Conservation (phyloP, 192 early-diverging fungal species). For the Coemansia sp. region DNA sequence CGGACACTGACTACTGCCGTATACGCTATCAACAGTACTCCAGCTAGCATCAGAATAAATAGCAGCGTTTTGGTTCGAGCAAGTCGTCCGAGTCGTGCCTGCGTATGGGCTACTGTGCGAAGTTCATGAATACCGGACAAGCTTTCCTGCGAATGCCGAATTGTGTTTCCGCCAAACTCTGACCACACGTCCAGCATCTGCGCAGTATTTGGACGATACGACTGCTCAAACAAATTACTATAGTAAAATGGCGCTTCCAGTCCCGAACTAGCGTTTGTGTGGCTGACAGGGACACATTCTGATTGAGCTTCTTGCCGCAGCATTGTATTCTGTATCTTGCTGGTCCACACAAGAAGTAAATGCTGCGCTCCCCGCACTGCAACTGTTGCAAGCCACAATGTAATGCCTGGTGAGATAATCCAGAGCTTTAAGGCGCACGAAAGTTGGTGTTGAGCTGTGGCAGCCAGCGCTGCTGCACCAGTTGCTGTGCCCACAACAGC, state of each 20-base stretch:
- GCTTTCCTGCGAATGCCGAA: not conserved
- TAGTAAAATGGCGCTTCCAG: slow-evolving; percentile 3
- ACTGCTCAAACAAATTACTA: not conserved
- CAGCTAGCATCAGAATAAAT: slow-evolving; percentile 6
- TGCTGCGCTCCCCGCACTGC: slow-evolving; percentile 29
- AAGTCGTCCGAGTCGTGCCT: not conserved
- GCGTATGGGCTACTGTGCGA: not conserved
- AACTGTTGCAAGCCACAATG: slow-evolving; percentile 27
- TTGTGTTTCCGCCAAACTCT: slow-evolving; percentile 13
- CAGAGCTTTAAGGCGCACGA: slow-evolving; percentile 41
- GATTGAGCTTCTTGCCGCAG: not conserved
- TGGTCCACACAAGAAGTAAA: slow-evolving; percentile 7
- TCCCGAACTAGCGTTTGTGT: not conserved
- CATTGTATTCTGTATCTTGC: not conserved
- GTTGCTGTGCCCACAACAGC: slow-evolving; percentile 12
- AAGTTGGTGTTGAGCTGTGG: slow-evolving; percentile 18
- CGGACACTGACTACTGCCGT: slow-evolving; percentile 13
- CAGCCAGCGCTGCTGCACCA: slow-evolving; percentile 19
- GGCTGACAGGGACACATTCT: not conserved
- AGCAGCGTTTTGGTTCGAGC: slow-evolving; percentile 15
- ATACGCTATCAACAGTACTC: slow-evolving; percentile 8
- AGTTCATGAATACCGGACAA: not conserved
- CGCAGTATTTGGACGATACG: slow-evolving; percentile 14
- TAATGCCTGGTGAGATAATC: slow-evolving; percentile 28
- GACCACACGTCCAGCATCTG: slow-evolving; percentile 26